Conservation (phyloP, 2,329 filamentous ascomycete species). For the Stylonectria norvegica region DNA sequence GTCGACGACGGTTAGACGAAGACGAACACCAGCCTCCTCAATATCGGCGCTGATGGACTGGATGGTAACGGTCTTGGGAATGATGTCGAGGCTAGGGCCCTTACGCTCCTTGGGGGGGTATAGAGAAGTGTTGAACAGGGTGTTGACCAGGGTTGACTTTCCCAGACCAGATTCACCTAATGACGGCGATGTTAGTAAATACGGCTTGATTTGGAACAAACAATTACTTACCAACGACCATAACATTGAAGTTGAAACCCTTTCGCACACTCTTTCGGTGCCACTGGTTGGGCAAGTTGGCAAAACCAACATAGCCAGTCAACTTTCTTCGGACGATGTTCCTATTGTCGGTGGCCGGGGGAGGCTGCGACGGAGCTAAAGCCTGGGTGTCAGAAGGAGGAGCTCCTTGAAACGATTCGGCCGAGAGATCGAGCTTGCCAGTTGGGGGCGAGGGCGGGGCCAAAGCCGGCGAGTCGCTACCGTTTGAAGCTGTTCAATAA, state of each 20-base stretch:
- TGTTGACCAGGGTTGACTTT: slow-evolving; percentile 99
- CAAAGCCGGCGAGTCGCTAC: slow-evolving; percentile 42
- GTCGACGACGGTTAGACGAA: slow-evolving; percentile 94
- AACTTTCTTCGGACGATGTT: slow-evolving; percentile 98
- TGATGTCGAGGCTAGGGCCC: slow-evolving; percentile 93
- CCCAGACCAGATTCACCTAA: slow-evolving; percentile 96
- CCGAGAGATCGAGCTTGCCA: slow-evolving; percentile 35
- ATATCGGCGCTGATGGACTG: slow-evolving; percentile 96
- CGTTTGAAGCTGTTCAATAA: slow-evolving; percentile 42
- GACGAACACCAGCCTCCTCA: slow-evolving; percentile 95
- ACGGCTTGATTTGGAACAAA: not conserved
- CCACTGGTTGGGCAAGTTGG: slow-evolving; percentile 99
- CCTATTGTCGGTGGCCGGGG: slow-evolving; percentile 62
- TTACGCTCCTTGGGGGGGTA: slow-evolving; percentile 99
- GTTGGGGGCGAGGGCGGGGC: slow-evolving; percentile 40
- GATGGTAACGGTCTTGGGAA: slow-evolving; percentile 95
- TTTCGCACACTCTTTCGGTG: slow-evolving; percentile 99
- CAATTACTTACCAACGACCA: slow-evolving; percentile 88
- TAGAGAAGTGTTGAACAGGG: slow-evolving; percentile 97
- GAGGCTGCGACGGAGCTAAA: slow-evolving; percentile 38
- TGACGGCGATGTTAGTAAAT: not conserved
- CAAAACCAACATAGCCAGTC: slow-evolving; percentile 97
- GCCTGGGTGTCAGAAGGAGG: slow-evolving; percentile 33
- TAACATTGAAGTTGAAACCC: slow-evolving; percentile 99
- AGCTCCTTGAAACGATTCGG: slow-evolving; percentile 28